These are phyloP conservation scores for Saccharomyces pastorianus DNA, from an alignment of 1,139 yeast genomes.

Conservation along the genomic window DNA sequence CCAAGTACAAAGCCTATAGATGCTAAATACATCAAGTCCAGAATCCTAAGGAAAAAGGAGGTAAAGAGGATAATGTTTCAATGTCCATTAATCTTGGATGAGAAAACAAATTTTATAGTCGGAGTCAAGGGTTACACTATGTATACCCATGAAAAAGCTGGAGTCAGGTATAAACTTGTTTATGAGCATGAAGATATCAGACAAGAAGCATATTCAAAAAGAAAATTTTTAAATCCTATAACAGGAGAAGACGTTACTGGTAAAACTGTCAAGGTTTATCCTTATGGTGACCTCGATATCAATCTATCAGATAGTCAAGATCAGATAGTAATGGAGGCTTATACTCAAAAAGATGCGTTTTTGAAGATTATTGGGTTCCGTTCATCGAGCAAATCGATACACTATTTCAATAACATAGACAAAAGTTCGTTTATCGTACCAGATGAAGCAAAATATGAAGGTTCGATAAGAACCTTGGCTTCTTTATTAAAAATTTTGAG, in stretches of 20 bases:
- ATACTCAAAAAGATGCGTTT: constrained; percentile 34
- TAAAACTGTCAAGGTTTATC: constrained; percentile 34
- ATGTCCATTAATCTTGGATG: constrained; percentile 47
- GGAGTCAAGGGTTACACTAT: constrained; percentile 67
- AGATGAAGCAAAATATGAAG: constrained; percentile 45
- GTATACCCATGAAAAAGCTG: constrained; percentile 45
- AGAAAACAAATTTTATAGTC: constrained; percentile 41
- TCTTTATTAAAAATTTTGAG: constrained; percentile 57
- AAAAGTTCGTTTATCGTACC: constrained; percentile 58
- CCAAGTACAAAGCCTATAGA: constrained; percentile 39
- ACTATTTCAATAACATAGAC: constrained; percentile 46
- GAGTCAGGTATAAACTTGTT: constrained; percentile 37
- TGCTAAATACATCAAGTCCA: constrained; percentile 40
- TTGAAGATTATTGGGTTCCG: constrained; percentile 64
- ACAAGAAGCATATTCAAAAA: constrained; percentile 45
- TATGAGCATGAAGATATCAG: constrained; percentile 47
- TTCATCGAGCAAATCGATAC: constrained; percentile 34
- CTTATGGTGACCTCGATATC: constrained; percentile 41
- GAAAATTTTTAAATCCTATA: constrained; percentile 34
- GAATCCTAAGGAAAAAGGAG: constrained; percentile 50
- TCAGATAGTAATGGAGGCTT: constrained; percentile 32
- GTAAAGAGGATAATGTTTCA: constrained; percentile 56
- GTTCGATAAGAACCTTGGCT: constrained; percentile 61
- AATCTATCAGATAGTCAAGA: constrained; percentile 34
- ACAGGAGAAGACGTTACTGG: constrained; percentile 41